Percentiles rank a stretch among this genome's conserved stretches.
These are phyloP conservation scores for Ceratocystis ficicola DNA, from an alignment of 2,329 filamentous ascomycete species.

Conservation along the genomic window DNA sequence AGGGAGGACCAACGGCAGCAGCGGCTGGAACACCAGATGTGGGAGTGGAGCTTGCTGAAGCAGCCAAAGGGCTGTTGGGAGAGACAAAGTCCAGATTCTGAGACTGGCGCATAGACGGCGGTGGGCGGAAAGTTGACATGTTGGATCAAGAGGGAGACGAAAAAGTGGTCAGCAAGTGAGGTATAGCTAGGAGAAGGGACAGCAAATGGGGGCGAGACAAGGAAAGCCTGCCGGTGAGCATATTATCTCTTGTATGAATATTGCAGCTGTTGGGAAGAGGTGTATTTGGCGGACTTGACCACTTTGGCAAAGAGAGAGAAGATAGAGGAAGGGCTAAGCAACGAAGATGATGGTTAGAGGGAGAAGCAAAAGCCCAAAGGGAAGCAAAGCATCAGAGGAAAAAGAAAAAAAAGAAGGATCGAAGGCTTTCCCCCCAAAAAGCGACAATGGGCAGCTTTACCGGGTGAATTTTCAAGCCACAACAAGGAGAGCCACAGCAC, in stretches of 20 bases:
- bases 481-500: neutral
- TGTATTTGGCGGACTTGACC: neutral
- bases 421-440: neutral
- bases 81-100: constrained; percentile 27
- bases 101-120: constrained; percentile 29
- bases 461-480: constrained; percentile 5
- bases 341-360: neutral
- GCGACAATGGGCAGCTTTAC: neutral
- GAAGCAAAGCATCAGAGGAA: neutral
- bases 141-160: constrained; percentile 14
- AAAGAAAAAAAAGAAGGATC: neutral
- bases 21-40: neutral
- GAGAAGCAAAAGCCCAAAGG: constrained; percentile 1
- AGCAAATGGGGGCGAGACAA: constrained; percentile 6
- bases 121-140: constrained; percentile 32
- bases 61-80: constrained; percentile 28
- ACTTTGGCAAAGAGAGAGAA: neutral
- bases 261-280: neutral
- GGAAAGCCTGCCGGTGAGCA: constrained; percentile 2
- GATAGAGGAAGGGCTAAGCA: neutral
- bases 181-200: neutral
- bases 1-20: constrained; percentile 12
- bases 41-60: constrained; percentile 27
- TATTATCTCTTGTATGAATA: constrained; percentile 1
- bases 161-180: neutral